phyloP scores from a whole-genome alignment of 129 eudicot species.

The Chrysanthemum seticuspe region DNA sequence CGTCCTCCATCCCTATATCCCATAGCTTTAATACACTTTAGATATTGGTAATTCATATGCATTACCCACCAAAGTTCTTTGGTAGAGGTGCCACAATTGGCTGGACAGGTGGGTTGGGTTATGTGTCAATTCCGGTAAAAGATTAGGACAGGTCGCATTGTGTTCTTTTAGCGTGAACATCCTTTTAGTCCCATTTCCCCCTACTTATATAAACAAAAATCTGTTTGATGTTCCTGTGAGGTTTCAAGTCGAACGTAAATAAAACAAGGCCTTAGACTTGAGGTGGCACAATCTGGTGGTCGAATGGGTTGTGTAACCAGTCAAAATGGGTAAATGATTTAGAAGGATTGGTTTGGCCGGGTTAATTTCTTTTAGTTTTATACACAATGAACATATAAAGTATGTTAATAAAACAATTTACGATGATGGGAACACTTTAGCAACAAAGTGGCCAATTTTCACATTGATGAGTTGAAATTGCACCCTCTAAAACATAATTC shows the following conservation, averaged over 20 bases:
- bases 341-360: too few relatives aligned
- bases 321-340: not conserved
- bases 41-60: not conserved
- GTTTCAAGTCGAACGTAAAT: not conserved
- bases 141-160: not conserved
- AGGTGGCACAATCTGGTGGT: not conserved
- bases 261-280: not conserved
- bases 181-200: too few relatives aligned
- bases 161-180: conserved; percentile 5
- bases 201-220: not conserved
- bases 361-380: too few relatives aligned
- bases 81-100: not conserved
- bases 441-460: not conserved
- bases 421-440: not conserved
- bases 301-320: not conserved
- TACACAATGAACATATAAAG: too few relatives aligned
- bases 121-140: not conserved
- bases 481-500: not conserved
- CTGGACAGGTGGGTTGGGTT: not conserved
- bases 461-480: too few relatives aligned
- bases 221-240: not conserved
- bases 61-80: conserved; percentile 14
- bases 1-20: not conserved
- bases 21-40: conserved; percentile 3
- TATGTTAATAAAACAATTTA: conserved; percentile 2